Evolutionary conservation across 1,139 yeast species (phyloP).

Genomic region (Saccharomycopsis phalli): DNA sequence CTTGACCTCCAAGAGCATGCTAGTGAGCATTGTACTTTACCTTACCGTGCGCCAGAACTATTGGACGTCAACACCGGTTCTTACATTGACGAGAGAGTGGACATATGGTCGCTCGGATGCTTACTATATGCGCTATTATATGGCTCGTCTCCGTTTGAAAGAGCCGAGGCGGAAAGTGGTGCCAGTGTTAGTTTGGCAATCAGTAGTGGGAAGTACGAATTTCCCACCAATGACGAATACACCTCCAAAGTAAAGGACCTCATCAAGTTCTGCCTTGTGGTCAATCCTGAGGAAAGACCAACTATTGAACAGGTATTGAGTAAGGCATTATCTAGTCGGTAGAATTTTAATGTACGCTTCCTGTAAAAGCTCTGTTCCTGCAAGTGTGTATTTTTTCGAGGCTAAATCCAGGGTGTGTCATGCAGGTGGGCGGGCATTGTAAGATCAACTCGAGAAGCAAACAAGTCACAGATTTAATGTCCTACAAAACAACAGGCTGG

Average conservation of each 20-base stretch:
- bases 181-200: slow-evolving; percentile 77
- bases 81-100: slow-evolving; percentile 61
- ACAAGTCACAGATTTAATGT: neutral
- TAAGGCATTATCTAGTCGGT: too few relatives aligned
- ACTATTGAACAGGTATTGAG: slow-evolving; percentile 48
- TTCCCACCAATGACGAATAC: slow-evolving; percentile 51
- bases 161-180: slow-evolving; percentile 72
- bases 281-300: slow-evolving; percentile 57
- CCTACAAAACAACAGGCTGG: slow-evolving; percentile 26
- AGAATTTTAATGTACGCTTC: too few relatives aligned
- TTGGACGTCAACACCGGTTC: slow-evolving; percentile 64
- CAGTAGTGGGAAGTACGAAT: slow-evolving; percentile 54
- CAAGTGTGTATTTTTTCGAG: too few relatives aligned
- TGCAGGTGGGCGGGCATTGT: too few relatives aligned
- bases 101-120: slow-evolving; percentile 90
- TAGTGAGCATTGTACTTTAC: slow-evolving; percentile 78
- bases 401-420: too few relatives aligned
- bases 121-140: slow-evolving; percentile 68
- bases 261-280: slow-evolving; percentile 49
- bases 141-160: slow-evolving; percentile 79
- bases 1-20: slow-evolving; percentile 71
- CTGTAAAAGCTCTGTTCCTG: too few relatives aligned
- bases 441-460: too few relatives aligned
- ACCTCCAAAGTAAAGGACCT: slow-evolving; percentile 46
- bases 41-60: slow-evolving; percentile 86